Evolutionary conservation across 306 rosid genomes (phyloP).

Genomic region (Corylus americana): DNA sequence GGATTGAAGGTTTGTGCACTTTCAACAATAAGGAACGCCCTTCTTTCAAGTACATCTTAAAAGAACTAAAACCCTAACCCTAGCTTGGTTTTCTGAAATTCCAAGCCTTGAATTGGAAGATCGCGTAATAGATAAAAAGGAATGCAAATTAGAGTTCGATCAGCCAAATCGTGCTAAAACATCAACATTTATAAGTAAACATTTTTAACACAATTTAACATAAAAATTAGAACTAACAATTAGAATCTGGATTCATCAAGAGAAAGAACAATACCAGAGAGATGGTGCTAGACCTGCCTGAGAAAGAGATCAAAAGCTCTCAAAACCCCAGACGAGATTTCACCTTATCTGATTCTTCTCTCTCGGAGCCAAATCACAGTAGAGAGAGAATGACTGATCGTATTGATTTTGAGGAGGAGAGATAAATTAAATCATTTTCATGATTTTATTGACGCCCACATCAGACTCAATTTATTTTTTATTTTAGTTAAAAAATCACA

Average conservation of each 20-base stretch:
- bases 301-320: slow-evolving; percentile 2
- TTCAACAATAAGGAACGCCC: slow-evolving; percentile 68
- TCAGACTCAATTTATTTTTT: too few relatives aligned
- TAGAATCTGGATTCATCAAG: neutral
- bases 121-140: slow-evolving; percentile 9
- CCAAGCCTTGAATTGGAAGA: neutral
- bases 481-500: too few relatives aligned
- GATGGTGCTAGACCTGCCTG: slow-evolving; percentile 6
- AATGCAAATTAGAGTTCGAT: slow-evolving; percentile 5
- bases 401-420: slow-evolving; percentile 36
- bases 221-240: neutral
- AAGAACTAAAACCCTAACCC: neutral
- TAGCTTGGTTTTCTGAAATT: neutral
- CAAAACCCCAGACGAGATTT: slow-evolving; percentile 31
- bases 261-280: neutral
- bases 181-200: neutral
- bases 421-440: neutral
- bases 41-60: slow-evolving; percentile 60
- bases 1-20: slow-evolving; percentile 56
- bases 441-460: too few relatives aligned
- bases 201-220: neutral
- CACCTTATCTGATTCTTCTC: slow-evolving; percentile 37
- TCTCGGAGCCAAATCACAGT: slow-evolving; percentile 21
- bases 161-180: neutral
- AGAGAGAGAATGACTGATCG: slow-evolving; percentile 54